Percentiles rank a stretch among this genome's conserved stretches.
Evolutionary conservation across 257 asterid genomes (phyloP).

Genomic region (Solanum chilense): DNA sequence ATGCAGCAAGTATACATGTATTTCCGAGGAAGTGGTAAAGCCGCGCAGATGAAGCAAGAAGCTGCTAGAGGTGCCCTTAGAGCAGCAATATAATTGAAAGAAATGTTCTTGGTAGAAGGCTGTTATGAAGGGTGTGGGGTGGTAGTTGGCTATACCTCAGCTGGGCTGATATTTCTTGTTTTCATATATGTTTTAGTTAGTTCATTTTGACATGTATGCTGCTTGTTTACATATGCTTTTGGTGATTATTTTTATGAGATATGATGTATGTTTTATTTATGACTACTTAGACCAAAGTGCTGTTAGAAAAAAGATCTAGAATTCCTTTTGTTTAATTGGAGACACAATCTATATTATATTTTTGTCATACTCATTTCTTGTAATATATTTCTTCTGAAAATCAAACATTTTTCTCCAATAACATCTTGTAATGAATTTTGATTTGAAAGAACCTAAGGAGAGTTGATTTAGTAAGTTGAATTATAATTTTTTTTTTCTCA

Average conservation of each 20-base stretch:
- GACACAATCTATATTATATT: not conserved
- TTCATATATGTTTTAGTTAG: not conserved
- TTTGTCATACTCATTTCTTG: not conserved
- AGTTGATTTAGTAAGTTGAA: not conserved
- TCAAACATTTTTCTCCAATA: not conserved
- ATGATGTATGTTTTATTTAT: not conserved
- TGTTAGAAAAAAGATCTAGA: not conserved
- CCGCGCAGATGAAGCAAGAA: slow-evolving; percentile 41
- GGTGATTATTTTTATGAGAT: not conserved
- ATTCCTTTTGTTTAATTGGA: not conserved
- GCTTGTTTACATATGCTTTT: not conserved
- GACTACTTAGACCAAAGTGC: not conserved
- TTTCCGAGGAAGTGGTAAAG: slow-evolving; percentile 50
- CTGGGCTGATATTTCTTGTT: not conserved
- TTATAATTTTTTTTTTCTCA: not conserved
- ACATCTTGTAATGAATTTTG: not conserved
- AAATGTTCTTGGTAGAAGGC: not conserved
- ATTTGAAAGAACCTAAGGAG: not conserved
- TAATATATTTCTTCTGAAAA: not conserved
- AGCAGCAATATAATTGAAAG: slow-evolving; percentile 22
- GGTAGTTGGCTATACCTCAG: not conserved
- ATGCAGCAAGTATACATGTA: slow-evolving; percentile 53
- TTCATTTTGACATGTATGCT: not conserved
- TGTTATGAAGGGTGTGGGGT: not conserved
- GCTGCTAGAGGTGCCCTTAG: slow-evolving; percentile 46